Evolutionary conservation across 306 rosid genomes (phyloP).

Genomic region (Carpinus fangiana): DNA sequence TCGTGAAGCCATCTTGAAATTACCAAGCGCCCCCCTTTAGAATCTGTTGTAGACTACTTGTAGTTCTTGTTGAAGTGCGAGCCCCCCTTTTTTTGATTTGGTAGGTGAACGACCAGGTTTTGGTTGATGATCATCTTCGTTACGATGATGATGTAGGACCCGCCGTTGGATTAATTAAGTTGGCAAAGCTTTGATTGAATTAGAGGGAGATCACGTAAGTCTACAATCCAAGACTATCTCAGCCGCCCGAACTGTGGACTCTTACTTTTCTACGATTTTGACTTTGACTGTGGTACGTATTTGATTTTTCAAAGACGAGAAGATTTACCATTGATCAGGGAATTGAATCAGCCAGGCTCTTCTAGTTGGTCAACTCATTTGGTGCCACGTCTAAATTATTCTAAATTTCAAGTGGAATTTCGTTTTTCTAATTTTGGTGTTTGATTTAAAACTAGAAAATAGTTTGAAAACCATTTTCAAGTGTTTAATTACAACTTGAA

Average conservation of each 20-base stretch:
- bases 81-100: neutral
- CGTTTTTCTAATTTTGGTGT: no score
- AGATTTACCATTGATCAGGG: neutral
- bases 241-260: neutral
- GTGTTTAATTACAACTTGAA: no score
- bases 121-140: neutral
- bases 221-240: neutral
- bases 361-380: neutral
- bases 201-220: neutral
- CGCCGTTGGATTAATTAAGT: neutral
- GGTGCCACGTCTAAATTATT: neutral
- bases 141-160: neutral
- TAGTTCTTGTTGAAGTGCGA: neutral
- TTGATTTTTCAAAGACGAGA: neutral
- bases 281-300: neutral
- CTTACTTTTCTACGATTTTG: neutral
- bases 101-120: slow-evolving; percentile 23
- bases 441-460: no score
- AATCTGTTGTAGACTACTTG: no score
- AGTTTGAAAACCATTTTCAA: no score
- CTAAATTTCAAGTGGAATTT: no score
- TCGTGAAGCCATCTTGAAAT: slow-evolving; percentile 14
- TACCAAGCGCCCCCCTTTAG: neutral
- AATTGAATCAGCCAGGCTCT: neutral
- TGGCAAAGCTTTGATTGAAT: no score